These are phyloP conservation scores for Sporothrix humicola DNA, from an alignment of 2,329 filamentous ascomycete genomes.

Conservation along the genomic window DNA sequence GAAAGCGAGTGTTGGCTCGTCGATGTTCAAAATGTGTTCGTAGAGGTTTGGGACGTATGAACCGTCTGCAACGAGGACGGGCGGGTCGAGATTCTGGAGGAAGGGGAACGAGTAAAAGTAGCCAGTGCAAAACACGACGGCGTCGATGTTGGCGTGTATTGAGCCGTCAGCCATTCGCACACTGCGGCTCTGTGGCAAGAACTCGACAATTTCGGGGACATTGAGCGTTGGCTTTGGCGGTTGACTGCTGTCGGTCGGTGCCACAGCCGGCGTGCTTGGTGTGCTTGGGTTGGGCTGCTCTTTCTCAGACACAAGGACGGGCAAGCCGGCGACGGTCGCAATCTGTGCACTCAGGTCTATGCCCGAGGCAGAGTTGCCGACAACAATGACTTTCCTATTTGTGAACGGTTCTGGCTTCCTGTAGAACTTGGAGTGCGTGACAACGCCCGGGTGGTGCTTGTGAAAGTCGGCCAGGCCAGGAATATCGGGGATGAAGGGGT, in stretches of 20 bases:
- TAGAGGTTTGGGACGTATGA: conserved; percentile 56
- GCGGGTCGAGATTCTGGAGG: conserved; percentile 60
- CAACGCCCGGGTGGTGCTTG: conserved; percentile 53
- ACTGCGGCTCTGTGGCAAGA: conserved; percentile 50
- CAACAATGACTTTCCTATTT: conserved; percentile 54
- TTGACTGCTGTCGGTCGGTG: neutral
- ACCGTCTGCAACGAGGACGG: conserved; percentile 56
- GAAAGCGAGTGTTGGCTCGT: conserved; percentile 67
- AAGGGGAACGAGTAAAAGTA: conserved; percentile 75
- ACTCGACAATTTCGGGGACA: conserved; percentile 55
- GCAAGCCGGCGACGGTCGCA: conserved; percentile 58
- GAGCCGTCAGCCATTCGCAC: conserved; percentile 66
- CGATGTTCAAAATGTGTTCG: conserved; percentile 66
- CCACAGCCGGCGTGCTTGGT: conserved; percentile 41
- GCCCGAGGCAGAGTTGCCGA: conserved; percentile 57
- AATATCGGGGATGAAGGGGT: conserved; percentile 66
- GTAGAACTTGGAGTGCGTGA: conserved; percentile 77
- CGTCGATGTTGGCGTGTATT: conserved; percentile 60
- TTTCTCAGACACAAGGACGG: conserved; percentile 44
- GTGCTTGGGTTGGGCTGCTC: conserved; percentile 21
- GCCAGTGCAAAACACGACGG: conserved; percentile 71
- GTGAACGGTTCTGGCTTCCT: conserved; percentile 45
- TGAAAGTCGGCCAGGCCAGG: conserved; percentile 65
- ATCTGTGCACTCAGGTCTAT: conserved; percentile 52
- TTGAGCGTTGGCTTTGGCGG: neutral